A percentile compares a stretch with the other conserved stretches of the same genome.
phyloP scores from a whole-genome alignment of 2,329 filamentous ascomycete genomes.

The Exophiala sideris region DNA sequence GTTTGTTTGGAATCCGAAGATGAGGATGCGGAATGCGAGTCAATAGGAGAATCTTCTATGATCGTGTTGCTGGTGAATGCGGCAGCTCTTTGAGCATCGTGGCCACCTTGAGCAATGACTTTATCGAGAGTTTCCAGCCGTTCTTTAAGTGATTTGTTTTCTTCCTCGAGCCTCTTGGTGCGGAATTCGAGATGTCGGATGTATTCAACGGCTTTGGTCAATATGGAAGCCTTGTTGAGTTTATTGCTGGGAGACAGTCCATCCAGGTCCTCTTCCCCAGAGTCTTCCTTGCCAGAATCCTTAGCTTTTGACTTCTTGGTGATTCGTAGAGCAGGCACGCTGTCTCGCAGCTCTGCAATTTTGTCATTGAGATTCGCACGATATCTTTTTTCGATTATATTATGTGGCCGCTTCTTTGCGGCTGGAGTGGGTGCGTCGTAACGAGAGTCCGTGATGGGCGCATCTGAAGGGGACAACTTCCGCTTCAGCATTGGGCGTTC shows the following conservation, averaged over 20 bases:
- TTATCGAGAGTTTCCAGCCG: conserved; percentile 78
- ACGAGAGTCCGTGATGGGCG: conserved; percentile 57
- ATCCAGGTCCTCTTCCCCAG: conserved; percentile 75
- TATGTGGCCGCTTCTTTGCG: conserved; percentile 90
- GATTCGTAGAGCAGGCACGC: conserved; percentile 82
- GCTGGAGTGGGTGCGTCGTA: conserved; percentile 54
- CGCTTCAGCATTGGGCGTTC: conserved; percentile 55
- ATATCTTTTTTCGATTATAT: conserved; percentile 97
- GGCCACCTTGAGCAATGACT: conserved; percentile 46
- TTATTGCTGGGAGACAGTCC: conserved; percentile 86
- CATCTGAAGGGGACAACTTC: conserved; percentile 62
- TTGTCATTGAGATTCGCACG: conserved; percentile 96
- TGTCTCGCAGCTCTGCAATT: conserved; percentile 86
- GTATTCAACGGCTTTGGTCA: conserved; percentile 95
- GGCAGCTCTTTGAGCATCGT: conserved; percentile 24
- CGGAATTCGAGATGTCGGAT: conserved; percentile 91
- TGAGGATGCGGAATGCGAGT: background rate
- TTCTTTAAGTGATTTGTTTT: conserved; percentile 74
- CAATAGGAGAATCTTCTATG: conserved; percentile 22
- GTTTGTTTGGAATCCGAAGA: conserved; percentile 48
- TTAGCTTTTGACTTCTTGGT: conserved; percentile 66
- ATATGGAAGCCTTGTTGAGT: conserved; percentile 93
- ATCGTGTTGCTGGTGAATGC: conserved; percentile 29
- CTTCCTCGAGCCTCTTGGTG: conserved; percentile 75
- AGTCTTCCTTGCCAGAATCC: conserved; percentile 58